These are phyloP conservation scores for Apophysomyces trapeziformis DNA, from an alignment of 371 early-diverging fungal genomes.

Conservation along the genomic window DNA sequence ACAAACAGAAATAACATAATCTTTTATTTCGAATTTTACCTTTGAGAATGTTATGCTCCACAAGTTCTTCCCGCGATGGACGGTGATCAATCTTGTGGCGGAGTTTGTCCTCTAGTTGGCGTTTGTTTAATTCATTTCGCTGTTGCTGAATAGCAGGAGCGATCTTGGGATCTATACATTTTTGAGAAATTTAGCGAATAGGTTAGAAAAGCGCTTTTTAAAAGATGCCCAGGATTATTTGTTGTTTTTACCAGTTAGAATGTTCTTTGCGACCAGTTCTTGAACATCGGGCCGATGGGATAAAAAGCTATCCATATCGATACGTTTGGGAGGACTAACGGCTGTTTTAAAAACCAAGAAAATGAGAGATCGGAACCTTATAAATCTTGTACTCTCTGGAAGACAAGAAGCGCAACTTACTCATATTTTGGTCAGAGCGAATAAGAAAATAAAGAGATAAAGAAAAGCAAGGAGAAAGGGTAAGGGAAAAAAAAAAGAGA, in stretches of 20 bases:
- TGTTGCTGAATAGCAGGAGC: conserved; percentile 71
- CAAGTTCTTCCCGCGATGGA: conserved; percentile 70
- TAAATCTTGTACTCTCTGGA: no score
- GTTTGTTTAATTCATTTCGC: conserved; percentile 57
- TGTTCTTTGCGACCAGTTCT: conserved; percentile 75
- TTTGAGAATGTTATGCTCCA: conserved; percentile 73
- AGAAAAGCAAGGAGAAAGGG: no score
- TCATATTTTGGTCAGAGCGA: not conserved
- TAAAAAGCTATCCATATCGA: conserved; percentile 55
- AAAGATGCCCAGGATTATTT: not conserved
- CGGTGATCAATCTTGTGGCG: conserved; percentile 75
- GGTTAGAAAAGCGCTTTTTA: not conserved
- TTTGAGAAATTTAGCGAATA: no score
- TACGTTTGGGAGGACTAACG: not conserved
- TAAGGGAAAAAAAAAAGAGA: not conserved
- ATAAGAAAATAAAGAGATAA: no score
- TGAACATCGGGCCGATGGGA: conserved; percentile 64
- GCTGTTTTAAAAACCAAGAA: not conserved
- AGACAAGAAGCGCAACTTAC: not conserved
- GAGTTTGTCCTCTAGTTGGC: conserved; percentile 68
- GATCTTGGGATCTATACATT: conserved; percentile 42
- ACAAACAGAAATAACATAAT: conserved; percentile 13
- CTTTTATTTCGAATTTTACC: conserved; percentile 37
- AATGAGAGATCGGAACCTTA: no score
- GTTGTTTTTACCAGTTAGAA: conserved; percentile 59